These are phyloP conservation scores for Schizosaccharomyces octosporus DNA, from an alignment of 805 yeast species.

Conservation along the genomic window DNA sequence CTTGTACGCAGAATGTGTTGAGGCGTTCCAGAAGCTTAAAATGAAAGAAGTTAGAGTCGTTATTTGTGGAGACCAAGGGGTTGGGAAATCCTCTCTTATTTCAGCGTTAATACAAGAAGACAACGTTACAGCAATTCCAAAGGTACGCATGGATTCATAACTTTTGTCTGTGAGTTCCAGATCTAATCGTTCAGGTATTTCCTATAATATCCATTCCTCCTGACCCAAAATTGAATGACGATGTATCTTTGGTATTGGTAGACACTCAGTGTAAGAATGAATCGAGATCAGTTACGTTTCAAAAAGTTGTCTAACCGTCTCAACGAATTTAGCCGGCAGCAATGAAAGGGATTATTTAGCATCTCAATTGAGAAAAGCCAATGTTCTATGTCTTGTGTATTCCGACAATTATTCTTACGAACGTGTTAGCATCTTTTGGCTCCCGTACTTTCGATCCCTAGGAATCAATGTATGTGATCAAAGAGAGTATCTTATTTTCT, in stretches of 20 bases:
- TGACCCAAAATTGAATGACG: constrained; percentile 33
- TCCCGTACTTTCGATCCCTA: constrained; percentile 71
- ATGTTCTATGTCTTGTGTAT: constrained; percentile 84
- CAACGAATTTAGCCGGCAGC: constrained; percentile 14
- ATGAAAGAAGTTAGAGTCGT: constrained; percentile 36
- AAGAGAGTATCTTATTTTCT: not conserved
- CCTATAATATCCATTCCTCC: constrained; percentile 70
- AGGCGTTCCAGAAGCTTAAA: constrained; percentile 10
- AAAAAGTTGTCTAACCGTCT: not conserved
- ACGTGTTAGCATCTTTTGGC: constrained; percentile 77
- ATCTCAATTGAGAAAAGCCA: constrained; percentile 56
- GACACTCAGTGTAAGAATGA: constrained; percentile 31
- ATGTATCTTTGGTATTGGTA: constrained; percentile 42
- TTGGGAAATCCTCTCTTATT: constrained; percentile 21
- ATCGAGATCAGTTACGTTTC: not conserved
- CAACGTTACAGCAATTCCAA: constrained; percentile 11
- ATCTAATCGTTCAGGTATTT: constrained; percentile 37
- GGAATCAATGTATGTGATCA: constrained; percentile 39
- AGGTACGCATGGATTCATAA: constrained; percentile 12
- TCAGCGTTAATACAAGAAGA: constrained; percentile 31
- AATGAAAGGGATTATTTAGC: constrained; percentile 37
- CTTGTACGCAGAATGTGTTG: no score
- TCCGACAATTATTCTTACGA: constrained; percentile 89
- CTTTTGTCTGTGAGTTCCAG: constrained; percentile 50
- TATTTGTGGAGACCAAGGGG: constrained; percentile 55